These are phyloP conservation scores for Ophiocordyceps polyrhachis-furcata DNA, from an alignment of 2,329 filamentous ascomycete species.

Conservation along the genomic window DNA sequence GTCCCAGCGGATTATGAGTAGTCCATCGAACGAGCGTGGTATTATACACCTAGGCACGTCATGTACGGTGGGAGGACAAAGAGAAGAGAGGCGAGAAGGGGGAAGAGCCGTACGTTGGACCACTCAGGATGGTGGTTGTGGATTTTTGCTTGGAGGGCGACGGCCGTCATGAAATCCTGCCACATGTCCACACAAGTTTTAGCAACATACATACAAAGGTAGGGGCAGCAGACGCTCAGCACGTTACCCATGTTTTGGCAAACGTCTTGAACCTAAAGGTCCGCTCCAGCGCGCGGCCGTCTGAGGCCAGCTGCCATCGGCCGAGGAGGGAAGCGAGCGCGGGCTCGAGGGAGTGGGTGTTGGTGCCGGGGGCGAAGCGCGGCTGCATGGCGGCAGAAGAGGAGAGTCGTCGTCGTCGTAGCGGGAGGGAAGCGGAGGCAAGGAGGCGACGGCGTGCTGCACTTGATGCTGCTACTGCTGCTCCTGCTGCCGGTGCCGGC, in stretches of 20 bases:
- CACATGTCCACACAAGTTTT: neutral
- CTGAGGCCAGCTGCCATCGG: conserved; percentile 30
- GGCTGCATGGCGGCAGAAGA: conserved; percentile 10
- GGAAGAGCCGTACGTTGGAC: conserved; percentile 39
- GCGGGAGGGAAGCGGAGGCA: conserved; percentile 3
- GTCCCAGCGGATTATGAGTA: conserved; percentile 45
- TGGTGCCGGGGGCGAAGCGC: conserved; percentile 26
- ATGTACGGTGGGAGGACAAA: neutral
- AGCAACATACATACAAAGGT: neutral
- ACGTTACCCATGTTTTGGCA: conserved; percentile 40
- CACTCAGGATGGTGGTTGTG: conserved; percentile 59
- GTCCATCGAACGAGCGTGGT: conserved; percentile 55
- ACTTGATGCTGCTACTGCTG: too few relatives aligned
- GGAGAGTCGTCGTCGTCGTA: neutral
- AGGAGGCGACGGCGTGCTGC: neutral
- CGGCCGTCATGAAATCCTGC: conserved; percentile 57
- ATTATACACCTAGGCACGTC: conserved; percentile 40
- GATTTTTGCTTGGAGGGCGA: conserved; percentile 47
- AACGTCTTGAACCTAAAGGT: conserved; percentile 47
- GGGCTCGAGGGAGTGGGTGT: conserved; percentile 17
- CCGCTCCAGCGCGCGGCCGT: conserved; percentile 37
- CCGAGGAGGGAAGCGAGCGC: conserved; percentile 21
- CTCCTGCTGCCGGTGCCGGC: too few relatives aligned
- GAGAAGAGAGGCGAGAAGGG: neutral
- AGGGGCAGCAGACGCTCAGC: neutral